A percentile compares a stretch with the other conserved stretches of the same genome.
Evolutionary conservation across 352 stramenopile species (phyloP).

Genomic region (Bremia lactucae): DNA sequence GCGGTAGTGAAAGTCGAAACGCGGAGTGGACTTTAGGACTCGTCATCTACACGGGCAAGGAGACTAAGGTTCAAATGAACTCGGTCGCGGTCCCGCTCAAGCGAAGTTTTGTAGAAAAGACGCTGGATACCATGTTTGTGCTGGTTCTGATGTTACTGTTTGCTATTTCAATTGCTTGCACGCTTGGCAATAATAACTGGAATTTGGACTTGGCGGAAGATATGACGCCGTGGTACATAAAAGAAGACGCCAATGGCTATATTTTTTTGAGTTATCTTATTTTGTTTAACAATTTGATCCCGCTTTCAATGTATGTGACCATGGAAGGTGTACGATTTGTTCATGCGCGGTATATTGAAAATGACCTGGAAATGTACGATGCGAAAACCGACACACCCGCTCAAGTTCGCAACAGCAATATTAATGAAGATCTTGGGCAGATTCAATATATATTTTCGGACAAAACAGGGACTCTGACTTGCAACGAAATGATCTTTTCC

Average conservation of each 20-base stretch:
- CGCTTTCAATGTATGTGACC: conserved; percentile 84
- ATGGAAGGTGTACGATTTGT: conserved; percentile 85
- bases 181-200: conserved; percentile 80
- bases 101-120: conserved; percentile 82
- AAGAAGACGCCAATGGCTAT: conserved; percentile 55
- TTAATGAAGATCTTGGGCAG: conserved; percentile 83
- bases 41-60: conserved; percentile 74
- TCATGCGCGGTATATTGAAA: conserved; percentile 79
- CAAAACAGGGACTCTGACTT: conserved; percentile 80
- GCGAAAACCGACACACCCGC: conserved; percentile 52
- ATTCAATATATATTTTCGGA: conserved; percentile 88
- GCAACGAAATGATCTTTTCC: conserved; percentile 86
- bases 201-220: conserved; percentile 49
- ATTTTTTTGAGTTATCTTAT: conserved; percentile 88
- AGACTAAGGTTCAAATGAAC: conserved; percentile 84
- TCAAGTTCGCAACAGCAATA: conserved; percentile 81
- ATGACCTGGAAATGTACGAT: conserved; percentile 80
- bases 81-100: conserved; percentile 70
- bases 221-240: conserved; percentile 57
- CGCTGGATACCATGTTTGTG: conserved; percentile 82
- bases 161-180: conserved; percentile 74
- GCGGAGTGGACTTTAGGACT: conserved; percentile 78
- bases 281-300: conserved; percentile 84
- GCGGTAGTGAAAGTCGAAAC: conserved; percentile 78
- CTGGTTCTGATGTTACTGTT: conserved; percentile 81